Conservation (phyloP, 495 filamentous ascomycete genomes). For the Articulospora tetracladia region DNA sequence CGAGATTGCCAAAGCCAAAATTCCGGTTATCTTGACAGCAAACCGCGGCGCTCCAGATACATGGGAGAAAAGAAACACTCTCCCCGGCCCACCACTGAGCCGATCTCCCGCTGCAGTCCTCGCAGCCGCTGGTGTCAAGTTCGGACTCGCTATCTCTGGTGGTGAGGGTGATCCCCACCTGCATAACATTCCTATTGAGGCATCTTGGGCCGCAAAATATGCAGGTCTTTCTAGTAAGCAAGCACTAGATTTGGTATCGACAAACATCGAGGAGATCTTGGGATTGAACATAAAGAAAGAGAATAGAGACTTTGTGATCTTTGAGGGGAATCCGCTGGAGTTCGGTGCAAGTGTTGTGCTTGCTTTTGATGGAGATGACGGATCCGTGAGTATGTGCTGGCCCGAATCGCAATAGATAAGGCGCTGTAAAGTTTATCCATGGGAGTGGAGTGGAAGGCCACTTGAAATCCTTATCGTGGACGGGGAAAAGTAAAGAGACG, state of each 20-base stretch:
- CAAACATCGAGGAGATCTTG: constrained; percentile 34
- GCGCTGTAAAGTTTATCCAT: no score
- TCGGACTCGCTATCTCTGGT: constrained; percentile 25
- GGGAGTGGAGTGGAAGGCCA: no score
- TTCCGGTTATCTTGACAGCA: constrained; percentile 38
- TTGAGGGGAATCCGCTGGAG: constrained; percentile 36
- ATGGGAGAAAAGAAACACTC: constrained; percentile 29
- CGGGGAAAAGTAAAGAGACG: no score
- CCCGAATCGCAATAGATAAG: constrained; percentile 10
- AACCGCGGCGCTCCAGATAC: constrained; percentile 28
- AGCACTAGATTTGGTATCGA: constrained; percentile 31
- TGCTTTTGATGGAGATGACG: constrained; percentile 27
- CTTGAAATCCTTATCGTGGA: no score
- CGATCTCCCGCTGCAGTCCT: constrained; percentile 30
- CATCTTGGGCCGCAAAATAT: constrained; percentile 31
- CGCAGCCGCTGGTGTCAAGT: constrained; percentile 31
- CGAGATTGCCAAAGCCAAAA: constrained; percentile 33
- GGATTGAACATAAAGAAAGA: constrained; percentile 21
- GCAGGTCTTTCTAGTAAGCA: constrained; percentile 21
- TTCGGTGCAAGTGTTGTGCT: constrained; percentile 34
- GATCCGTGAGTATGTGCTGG: constrained; percentile 8
- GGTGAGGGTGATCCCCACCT: constrained; percentile 21
- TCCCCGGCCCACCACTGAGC: constrained; percentile 34
- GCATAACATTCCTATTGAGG: constrained; percentile 28
- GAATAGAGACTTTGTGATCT: constrained; percentile 33